Evolutionary conservation across 2,329 filamentous ascomycete species (phyloP), one percentile per base, ranked within the genome.

Genomic region (Hypoxylon sp.): DNA sequence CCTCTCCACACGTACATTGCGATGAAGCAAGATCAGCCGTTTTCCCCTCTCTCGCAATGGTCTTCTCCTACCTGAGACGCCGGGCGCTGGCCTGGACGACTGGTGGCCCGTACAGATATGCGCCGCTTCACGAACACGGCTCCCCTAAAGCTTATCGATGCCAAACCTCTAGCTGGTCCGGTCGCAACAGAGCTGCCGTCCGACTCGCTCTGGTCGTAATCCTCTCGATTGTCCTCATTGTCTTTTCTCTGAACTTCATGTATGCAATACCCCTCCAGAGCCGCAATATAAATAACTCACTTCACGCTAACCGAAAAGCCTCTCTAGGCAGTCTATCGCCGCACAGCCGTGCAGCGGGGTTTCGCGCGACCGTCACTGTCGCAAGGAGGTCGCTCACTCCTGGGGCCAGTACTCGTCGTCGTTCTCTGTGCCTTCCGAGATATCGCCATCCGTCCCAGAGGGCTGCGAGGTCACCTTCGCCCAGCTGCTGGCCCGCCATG

Each of bases 321-420:
- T 52, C 23, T 23, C n/a, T 55, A 70, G 68, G 50, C 59, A 40
- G 42, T 51, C 60, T 10, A 48, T 47, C 21, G 49, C 60, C 58
- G 58, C 50, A 70, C 77, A 55, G 41, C 63, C 69, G 10, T 88
- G 85, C 74, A 83, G 85, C 69, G 80, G 78, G 4, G 73, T 83
- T 29, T 70, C 80, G 37, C 63, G 77, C 31, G 88, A 88, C 56
- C 90, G 87, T 72, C 81, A 83, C 62, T 92, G 89, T 73, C 79
- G 81, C 43, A 74, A 82, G 3, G 72, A 82, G 26, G 81, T 88
- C 40, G 85, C 86, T 1, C 88, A 86, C 64, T 82, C 80, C 52
- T 96, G 92, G 91, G 93, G 92, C 53, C 92, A 94, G 72, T 97
- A 97, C 73, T 89, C 91, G 15, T 91, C 92, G 1, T 96, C 87